Conservation (phyloP, 2,329 filamentous ascomycete species). For the Curvularia verruculosa region DNA sequence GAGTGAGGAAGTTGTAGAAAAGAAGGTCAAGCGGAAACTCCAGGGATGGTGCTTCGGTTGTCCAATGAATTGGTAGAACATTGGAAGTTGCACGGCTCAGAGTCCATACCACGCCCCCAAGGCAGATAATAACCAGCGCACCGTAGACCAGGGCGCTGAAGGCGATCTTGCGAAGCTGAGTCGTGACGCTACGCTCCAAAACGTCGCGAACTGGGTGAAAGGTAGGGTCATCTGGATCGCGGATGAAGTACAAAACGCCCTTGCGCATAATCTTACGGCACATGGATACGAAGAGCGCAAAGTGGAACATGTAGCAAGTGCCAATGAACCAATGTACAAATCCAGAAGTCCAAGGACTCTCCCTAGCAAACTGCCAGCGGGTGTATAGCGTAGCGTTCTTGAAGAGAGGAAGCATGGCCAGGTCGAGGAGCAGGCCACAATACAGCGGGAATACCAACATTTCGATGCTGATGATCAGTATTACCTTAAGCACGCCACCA, state of each 20-base stretch:
- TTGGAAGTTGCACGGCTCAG: slow-evolving; percentile 69
- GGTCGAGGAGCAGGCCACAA: slow-evolving; percentile 87
- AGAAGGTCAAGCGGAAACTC: slow-evolving; percentile 94
- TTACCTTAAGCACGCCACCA: slow-evolving; percentile 96
- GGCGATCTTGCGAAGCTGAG: slow-evolving; percentile 92
- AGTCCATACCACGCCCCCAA: slow-evolving; percentile 96
- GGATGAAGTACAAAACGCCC: slow-evolving; percentile 96
- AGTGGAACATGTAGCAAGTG: slow-evolving; percentile 99
- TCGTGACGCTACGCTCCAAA: slow-evolving; percentile 87
- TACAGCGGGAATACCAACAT: slow-evolving; percentile 98
- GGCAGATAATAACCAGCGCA: slow-evolving; percentile 86
- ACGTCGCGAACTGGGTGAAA: slow-evolving; percentile 98
- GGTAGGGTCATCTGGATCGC: slow-evolving; percentile 96
- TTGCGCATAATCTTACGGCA: slow-evolving; percentile 96
- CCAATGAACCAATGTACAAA: slow-evolving; percentile 99
- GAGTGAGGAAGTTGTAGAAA: slow-evolving; percentile 97
- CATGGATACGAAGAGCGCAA: slow-evolving; percentile 98
- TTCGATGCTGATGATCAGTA: slow-evolving; percentile 97
- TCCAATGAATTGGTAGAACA: slow-evolving; percentile 90
- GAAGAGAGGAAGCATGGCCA: slow-evolving; percentile 88
- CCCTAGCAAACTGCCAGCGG: slow-evolving; percentile 76
- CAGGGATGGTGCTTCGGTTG: slow-evolving; percentile 86
- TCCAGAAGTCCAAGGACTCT: slow-evolving; percentile 84
- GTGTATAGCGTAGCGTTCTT: slow-evolving; percentile 78
- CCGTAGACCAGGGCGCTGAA: slow-evolving; percentile 97